These are phyloP conservation scores for Phytophthora sansomeana DNA, from an alignment of 352 stramenopile genomes.

Conservation along the genomic window DNA sequence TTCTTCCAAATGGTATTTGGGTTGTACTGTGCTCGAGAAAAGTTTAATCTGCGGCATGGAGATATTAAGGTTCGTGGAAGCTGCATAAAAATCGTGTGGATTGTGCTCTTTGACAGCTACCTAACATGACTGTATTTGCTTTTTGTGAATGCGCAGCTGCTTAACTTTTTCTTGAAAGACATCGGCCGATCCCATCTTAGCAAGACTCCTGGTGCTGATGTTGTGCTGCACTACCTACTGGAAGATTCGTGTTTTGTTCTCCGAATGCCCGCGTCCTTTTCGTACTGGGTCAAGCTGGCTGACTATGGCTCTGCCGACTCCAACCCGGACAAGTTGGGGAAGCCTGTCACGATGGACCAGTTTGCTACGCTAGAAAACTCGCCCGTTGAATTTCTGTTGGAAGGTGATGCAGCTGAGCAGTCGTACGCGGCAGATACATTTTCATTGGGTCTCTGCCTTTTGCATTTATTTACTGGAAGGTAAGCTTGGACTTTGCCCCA, in stretches of 20 bases:
- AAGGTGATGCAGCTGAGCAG: conserved; percentile 91
- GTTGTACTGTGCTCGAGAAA: conserved; percentile 92
- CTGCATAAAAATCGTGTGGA: background rate
- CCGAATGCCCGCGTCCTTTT: conserved; percentile 62
- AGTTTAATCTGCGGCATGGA: conserved; percentile 96
- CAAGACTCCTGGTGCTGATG: conserved; percentile 45
- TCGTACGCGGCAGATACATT: conserved; percentile 96
- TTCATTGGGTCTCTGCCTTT: conserved; percentile 94
- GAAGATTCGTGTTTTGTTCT: conserved; percentile 68
- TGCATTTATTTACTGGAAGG: conserved; percentile 97
- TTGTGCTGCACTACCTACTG: conserved; percentile 67
- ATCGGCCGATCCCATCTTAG: conserved; percentile 48
- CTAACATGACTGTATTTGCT: conserved; percentile 5
- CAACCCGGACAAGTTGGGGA: conserved; percentile 84
- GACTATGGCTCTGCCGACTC: conserved; percentile 98
- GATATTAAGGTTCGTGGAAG: conserved; percentile 93
- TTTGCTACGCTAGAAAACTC: conserved; percentile 99
- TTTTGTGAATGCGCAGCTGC: conserved; percentile 60
- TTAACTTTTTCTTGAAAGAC: conserved; percentile 98
- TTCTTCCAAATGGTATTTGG: conserved; percentile 99
- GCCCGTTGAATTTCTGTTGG: conserved; percentile 95
- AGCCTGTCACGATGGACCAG: conserved; percentile 92
- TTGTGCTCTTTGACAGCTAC: background rate
- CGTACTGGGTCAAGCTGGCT: conserved; percentile 96
- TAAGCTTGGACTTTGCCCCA: conserved; percentile 24